Base-by-base conservation (phyloP, 768 basidiomycete genomes). In the Lentinus tigrinus region DNA sequence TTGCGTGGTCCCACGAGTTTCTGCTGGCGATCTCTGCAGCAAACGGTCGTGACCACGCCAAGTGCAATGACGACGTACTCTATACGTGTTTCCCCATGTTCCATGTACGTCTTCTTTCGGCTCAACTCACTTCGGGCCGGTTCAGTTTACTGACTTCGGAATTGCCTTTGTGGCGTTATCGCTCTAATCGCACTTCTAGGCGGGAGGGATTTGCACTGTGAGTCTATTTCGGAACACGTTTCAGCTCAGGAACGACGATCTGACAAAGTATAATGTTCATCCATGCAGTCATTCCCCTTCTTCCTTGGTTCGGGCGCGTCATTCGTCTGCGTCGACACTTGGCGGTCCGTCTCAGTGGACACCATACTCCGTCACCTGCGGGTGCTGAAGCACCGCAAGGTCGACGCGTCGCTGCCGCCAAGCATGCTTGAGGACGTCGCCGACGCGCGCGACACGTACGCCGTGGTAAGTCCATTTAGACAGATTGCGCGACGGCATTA, bases 11-110 rank as follows among this genome's bases (percentile, higher is more conserved):
- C 8, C 67, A 66, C 28, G 49, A 59, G 13, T 55, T 64, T 8
- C 16, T 64, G 17, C 40, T 47, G 4, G 54, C 38, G 39, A 53
- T 57, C 31, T 44, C 34, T 28, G 24, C 52, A 10, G 28, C 50
- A 5, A 21, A 51, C 21, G 57, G 50, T 10, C 46, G 34, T 17
- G 42, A 58, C 17, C 61, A 54, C 43, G 53, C 54, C 21, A 23
- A 23, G 16, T 31, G 34, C 21, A 28, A 51, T 23, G 58, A 61
- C 24, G 31, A 52, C 37, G 47, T 60, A 3, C 58, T 38, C 16
- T 68, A 68, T 37, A 54, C 65, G 4, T 56, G 58, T 42, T 52
- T 68, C n/a, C 67, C 67, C 11, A n/a, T 66, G 14, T 68, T 63
- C 54, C 67, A 68, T 23, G 67, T 68, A 47, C 38, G 62, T 60